Conservation (phyloP, 805 yeast genomes). For the Wickerhamiella musiphila region DNA sequence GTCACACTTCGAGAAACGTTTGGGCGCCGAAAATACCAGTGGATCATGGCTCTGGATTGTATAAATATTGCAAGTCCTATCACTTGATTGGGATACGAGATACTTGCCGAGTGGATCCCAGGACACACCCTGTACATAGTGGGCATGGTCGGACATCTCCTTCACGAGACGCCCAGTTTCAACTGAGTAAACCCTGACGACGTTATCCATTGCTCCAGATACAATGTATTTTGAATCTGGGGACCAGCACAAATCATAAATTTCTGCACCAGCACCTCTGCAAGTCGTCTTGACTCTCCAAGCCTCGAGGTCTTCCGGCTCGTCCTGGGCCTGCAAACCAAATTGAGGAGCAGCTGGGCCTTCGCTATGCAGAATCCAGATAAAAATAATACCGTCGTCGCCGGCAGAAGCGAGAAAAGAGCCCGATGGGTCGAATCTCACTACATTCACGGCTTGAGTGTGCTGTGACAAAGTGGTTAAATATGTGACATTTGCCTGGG, state of each 20-base stretch:
- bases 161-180: conserved; percentile 37
- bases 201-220: conserved; percentile 87
- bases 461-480: conserved; percentile 71
- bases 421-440: conserved; percentile 61
- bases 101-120: conserved; percentile 83
- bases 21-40: conserved; percentile 15
- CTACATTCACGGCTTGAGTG: conserved; percentile 87
- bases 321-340: conserved; percentile 25
- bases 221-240: conserved; percentile 62
- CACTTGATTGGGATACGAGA: conserved; percentile 80
- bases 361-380: conserved; percentile 40
- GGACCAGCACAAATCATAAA: conserved; percentile 87
- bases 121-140: conserved; percentile 86
- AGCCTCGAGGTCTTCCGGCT: conserved; percentile 33
- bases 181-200: conserved; percentile 49
- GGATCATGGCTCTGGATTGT: conserved; percentile 23
- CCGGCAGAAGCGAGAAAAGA: conserved; percentile 72
- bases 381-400: conserved; percentile 76
- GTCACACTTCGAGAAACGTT: conserved; percentile 41
- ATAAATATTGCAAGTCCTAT: conserved; percentile 64
- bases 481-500: conserved; percentile 36
- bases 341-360: conserved; percentile 23
- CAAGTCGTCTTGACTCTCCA: conserved; percentile 45
- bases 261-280: conserved; percentile 44
- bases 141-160: conserved; percentile 57